phyloP scores from a whole-genome alignment of 202 grass and related monocot genomes.

The Carex arenaria region DNA sequence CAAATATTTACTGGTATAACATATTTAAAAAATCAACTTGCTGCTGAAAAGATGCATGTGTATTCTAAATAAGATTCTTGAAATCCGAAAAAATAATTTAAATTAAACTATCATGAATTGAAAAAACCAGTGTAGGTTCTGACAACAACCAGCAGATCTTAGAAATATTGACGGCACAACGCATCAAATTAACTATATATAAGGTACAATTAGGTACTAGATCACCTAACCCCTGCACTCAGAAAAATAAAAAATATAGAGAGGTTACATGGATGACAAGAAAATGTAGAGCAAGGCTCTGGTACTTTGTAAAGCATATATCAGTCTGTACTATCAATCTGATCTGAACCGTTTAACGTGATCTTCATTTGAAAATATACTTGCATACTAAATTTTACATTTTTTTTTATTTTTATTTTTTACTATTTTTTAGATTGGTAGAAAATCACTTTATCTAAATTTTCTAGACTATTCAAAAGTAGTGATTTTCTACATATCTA shows the following conservation, averaged over 20 bases:
- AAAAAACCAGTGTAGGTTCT: not conserved
- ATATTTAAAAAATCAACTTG: not conserved
- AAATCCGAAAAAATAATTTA: not conserved
- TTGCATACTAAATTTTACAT: too few species aligned
- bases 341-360: too few species aligned
- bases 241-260: not conserved
- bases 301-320: too few species aligned
- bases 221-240: not conserved
- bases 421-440: too few species aligned
- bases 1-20: not conserved
- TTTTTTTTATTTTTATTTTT: too few species aligned
- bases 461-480: too few species aligned
- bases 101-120: not conserved
- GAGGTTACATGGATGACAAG: not conserved
- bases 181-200: not conserved
- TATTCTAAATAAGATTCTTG: not conserved
- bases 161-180: not conserved
- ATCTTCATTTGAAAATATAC: too few species aligned
- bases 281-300: not conserved
- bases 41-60: not conserved
- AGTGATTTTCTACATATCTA: too few species aligned
- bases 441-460: too few species aligned
- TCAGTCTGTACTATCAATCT: too few species aligned
- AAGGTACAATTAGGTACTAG: not conserved
- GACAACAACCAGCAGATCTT: not conserved